Percentiles rank a stretch among this genome's conserved stretches.
Conservation (phyloP, 2,329 filamentous ascomycete species). For the Chaetomiaceae sp. region DNA sequence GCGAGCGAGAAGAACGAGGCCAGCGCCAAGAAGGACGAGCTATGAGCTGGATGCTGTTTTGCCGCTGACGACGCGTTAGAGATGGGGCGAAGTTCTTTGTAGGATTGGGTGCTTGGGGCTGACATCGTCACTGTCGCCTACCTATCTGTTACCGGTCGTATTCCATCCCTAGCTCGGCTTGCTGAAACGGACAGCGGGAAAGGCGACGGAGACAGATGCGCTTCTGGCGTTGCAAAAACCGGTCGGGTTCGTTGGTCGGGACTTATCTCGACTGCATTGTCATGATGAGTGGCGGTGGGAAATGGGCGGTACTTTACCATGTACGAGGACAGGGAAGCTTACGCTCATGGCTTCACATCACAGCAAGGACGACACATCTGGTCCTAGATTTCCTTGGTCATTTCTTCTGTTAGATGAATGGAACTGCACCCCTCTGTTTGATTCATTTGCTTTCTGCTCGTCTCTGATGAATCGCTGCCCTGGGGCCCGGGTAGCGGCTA, state of each 20-base stretch:
- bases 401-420: slow-evolving; percentile 2
- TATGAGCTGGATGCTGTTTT: neutral
- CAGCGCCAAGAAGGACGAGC: slow-evolving; percentile 17
- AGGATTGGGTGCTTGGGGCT: neutral
- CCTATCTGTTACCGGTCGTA: neutral
- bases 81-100: neutral
- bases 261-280: too few relatives aligned
- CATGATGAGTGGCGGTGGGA: too few relatives aligned
- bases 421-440: neutral
- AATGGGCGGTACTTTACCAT: too few relatives aligned
- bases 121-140: neutral
- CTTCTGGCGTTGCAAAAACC: too few relatives aligned
- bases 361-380: neutral
- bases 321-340: too few relatives aligned
- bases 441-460: neutral
- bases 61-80: neutral
- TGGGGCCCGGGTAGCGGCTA: too few relatives aligned
- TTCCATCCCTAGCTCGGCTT: neutral
- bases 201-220: too few relatives aligned
- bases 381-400: slow-evolving; percentile 8
- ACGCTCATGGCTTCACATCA: neutral
- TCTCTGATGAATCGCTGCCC: too few relatives aligned
- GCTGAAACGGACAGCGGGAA: slow-evolving; percentile 1
- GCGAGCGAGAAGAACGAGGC: slow-evolving; percentile 59
- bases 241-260: too few relatives aligned